Evolutionary conservation across 495 filamentous ascomycete genomes (phyloP), one percentile per base, ranked within the genome.

Genomic region (Hyaloscypha finlandica): DNA sequence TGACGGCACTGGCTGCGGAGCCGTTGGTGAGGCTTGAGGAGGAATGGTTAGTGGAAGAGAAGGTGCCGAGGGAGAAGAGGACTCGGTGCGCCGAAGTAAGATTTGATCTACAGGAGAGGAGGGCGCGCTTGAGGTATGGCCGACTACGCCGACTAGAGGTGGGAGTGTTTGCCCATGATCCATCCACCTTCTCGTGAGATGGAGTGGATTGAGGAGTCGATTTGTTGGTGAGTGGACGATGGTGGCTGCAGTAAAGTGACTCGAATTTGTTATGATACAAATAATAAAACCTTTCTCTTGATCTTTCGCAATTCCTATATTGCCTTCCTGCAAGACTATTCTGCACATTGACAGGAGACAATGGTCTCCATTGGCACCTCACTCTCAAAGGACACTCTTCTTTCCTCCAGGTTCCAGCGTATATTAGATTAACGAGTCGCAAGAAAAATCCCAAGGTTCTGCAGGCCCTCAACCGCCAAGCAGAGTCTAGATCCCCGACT

Each of bases 21-120:
- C 45, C 52, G 39, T 20, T 67, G 9, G 54, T 67, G 8, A 57
- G 67, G 42, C 67, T 70, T 33, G 64, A 70, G 39, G 68, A 67
- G 31, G 42, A 25, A 14, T 25, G 37, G 20, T 2, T 59, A 19
- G 53, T 9, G 53, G 45, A 53, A 8, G 42, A 11, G 20, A 48
- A 20, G 12, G 37, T 20, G 6, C 14, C 19, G 19, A 16, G 6
- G 29, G 8, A 31, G 53, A 30, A 12, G 19, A 56, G 53, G 37
- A n/a, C 51, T 48, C 6, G 31, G 59, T 35, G 59, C n/a, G 59
- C 48, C 35, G 35, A 48, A 11, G 4, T 61, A 6, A 29, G 29
- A 20, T 48, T 61, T 45, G 37, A 61, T 11, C 6, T 30, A 0
- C 14, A 48, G 37, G 37, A 25, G 37, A 48, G 32, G 37, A 61